Base-by-base conservation (phyloP, 345 rosid genomes). In the Eucalyptus tenuipes region DNA sequence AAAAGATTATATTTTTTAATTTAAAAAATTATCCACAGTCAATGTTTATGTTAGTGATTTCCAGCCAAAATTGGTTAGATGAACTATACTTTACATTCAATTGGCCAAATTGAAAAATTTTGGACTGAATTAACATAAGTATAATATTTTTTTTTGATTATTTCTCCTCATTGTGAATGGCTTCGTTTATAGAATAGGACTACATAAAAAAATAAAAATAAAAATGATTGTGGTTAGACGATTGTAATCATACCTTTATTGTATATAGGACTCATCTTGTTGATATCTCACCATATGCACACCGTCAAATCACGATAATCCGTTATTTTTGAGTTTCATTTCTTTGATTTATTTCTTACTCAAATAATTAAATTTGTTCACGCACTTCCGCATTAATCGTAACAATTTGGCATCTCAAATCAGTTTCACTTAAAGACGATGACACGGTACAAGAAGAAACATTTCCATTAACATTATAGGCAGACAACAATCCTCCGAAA, bases 21-120 rank as follows among this genome's bases (percentile, higher is more conserved):
- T 53, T 0, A 20, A 22, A 53, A 55, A 22, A 0, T 55, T 55
- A 55, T 55, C 29, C 27, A 55, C 0, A 6, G 61, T 20, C 29
- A 55, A 20, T 55, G 10, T 55, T 55, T 55, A 9, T 52, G 61
- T 22, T 2, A 9, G 13, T 55, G 61, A 55, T 55, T 55, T 55
- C 0, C 1, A 22, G 12, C 1, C 27, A 55, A 55, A 55, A 22
- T 55, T 55, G 5, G 0, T 5, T 55, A 22, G 3, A 55, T 9
- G 3, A 22, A 55, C 27, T 55, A 55, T 12, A 55, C 5, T 55
- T 22, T 1, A 55, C 27, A 55, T 55, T 20, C 7, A 55, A 55
- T 22, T 22, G 27, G 27, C 27, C 59, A 55, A 4, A 55, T 22
- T 55, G 29, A 9, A 55, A 55, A 8, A 0, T 22, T 55, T 55